These are phyloP conservation scores for Styphnolobium japonicum DNA, from an alignment of 306 rosid genomes.

Conservation along the genomic window DNA sequence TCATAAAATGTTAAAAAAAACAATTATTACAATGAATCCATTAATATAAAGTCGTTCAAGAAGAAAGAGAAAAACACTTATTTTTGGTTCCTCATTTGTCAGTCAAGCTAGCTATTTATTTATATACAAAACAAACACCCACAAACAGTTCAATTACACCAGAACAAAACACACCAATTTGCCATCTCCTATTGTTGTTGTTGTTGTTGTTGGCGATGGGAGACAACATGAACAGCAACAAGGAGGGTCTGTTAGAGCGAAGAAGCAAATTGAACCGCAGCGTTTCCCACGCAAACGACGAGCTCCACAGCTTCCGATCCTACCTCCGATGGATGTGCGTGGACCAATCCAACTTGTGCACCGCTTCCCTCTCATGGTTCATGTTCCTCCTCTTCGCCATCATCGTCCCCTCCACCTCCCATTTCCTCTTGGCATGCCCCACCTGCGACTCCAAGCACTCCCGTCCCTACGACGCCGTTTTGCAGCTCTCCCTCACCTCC, in stretches of 20 bases:
- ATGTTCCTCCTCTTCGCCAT: constrained; percentile 58
- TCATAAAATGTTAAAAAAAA: too few species aligned
- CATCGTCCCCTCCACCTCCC: constrained; percentile 61
- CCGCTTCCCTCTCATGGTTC: constrained; percentile 66
- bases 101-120: too few species aligned
- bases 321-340: constrained; percentile 92
- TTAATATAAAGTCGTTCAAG: too few species aligned
- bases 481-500: constrained; percentile 71
- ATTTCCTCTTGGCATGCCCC: constrained; percentile 62
- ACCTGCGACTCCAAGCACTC: constrained; percentile 64
- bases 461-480: constrained; percentile 63
- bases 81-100: too few species aligned
- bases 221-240: neutral
- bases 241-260: constrained; percentile 31
- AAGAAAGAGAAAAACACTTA: too few species aligned
- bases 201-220: neutral
- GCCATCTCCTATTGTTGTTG: neutral
- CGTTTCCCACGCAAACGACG: constrained; percentile 60
- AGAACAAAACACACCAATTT: neutral
- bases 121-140: too few species aligned
- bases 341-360: constrained; percentile 67
- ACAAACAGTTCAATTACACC: too few species aligned
- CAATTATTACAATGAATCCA: too few species aligned
- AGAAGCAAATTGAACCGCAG: constrained; percentile 38
- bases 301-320: constrained; percentile 65